Evolutionary conservation across 2,329 filamentous ascomycete species (phyloP), one percentile per base, ranked within the genome.

Genomic region (Helotiales sp.): DNA sequence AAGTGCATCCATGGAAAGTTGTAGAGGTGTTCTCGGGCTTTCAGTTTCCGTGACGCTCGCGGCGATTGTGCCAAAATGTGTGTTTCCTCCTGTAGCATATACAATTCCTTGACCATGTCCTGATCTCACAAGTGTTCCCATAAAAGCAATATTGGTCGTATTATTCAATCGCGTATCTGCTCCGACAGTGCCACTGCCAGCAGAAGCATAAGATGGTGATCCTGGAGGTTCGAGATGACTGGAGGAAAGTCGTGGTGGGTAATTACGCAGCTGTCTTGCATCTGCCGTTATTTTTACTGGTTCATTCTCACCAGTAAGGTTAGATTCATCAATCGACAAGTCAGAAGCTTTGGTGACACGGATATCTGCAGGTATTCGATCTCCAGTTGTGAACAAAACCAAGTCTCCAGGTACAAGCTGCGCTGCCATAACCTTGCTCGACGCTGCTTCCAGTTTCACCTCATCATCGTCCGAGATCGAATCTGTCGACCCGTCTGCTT

Each of bases 1-100:
- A 2, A 99, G 84, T n/a, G 91, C 86, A 72, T 99, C 95, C 96
- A 99, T 99, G 17, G 92, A 96, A 8, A 96, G 76, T 72, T 99
- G 95, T 29, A 99, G 79, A 8, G 95, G 95, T 3, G 95, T 99
- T 42, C 95, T 84, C 0, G 95, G 95, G 69, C 92, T 96, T 73
- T 98, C 95, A 27, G 96, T 99, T 61, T 95, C 91, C 49, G 93
- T 92, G 25, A 99, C 83, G 53, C 93, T 97, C 15, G 93, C 89
- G 19, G 93, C 96, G 66, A 99, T 99, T 50, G 91, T 93, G 40
- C 95, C 95, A 74, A 99, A 98, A 68, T 98, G 92, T 0, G 96
- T 99, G 58, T 90, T 86, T 30, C 90, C 89, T 55, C 96, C 96
- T 6, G 95, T 99, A 8, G 93, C 92, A 72, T 97, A 96, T n/a